Evolutionary conservation across 2,329 filamentous ascomycete genomes (phyloP).

Genomic region (Byssothecium circinans): DNA sequence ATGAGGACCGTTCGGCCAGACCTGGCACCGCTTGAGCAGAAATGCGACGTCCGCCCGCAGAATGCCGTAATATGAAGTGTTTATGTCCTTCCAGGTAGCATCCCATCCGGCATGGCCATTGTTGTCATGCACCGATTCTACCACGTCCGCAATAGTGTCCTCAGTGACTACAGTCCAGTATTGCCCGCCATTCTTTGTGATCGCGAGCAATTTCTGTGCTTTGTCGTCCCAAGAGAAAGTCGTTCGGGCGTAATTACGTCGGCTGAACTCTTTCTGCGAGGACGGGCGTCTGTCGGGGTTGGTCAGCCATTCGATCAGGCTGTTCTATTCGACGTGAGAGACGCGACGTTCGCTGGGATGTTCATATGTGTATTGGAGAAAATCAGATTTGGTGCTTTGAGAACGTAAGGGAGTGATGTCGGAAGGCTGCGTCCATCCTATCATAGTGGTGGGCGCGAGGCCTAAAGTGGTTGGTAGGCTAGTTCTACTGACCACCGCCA

Average conservation of each 20-base stretch:
- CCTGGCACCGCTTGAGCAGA: slow-evolving; percentile 3
- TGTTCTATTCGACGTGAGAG: not conserved
- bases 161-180: not conserved
- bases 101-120: slow-evolving; percentile 6
- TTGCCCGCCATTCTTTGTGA: not conserved
- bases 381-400: no score
- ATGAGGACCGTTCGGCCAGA: not conserved
- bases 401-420: no score
- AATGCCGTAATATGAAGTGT: slow-evolving; percentile 6
- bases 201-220: not conserved
- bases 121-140: slow-evolving; percentile 1
- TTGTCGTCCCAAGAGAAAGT: not conserved
- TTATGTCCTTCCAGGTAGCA: slow-evolving; percentile 7
- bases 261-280: not conserved
- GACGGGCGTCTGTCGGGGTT: not conserved
- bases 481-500: no score
- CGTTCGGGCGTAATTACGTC: slow-evolving; percentile 1
- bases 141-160: slow-evolving; percentile 1
- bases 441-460: no score
- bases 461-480: no score
- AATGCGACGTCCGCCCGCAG: slow-evolving; percentile 1
- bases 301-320: not conserved
- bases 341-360: not conserved
- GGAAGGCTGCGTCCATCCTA: no score
- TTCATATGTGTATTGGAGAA: no score